Evolutionary conservation across 176 grass and related monocot species (phyloP), one percentile per base, ranked within the genome.

Genomic region (Musa schizocarpa): DNA sequence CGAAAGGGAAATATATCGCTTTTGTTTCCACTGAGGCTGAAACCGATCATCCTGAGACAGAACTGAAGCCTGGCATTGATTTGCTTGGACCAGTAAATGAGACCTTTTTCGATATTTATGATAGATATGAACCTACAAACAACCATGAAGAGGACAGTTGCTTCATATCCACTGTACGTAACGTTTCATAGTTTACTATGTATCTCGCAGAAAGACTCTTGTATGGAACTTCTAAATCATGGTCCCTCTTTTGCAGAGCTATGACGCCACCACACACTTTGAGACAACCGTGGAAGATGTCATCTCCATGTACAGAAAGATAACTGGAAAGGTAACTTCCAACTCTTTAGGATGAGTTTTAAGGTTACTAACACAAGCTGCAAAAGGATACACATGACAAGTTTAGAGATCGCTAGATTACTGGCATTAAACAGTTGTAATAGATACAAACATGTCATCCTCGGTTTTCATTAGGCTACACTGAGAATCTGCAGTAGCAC

Each of bases 11-110:
- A 77, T 92, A 94, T 79, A 92, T 99, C 14, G 96, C 96, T 50
- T 95, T 99, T 68, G 96, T 99, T 22, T 95, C 88, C 0, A 99
- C 96, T 17, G 96, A 99, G 82, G 91, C 96, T 9, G 96, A 99
- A 73, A 95, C 88, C 1, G 88, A 99, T 76, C 87, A 94, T 54
- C 88, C 96, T 4, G 84, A 95, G 83, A 86, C 88, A 9, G 96
- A 99, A 77, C 74, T 99, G 57, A 99, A 99, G 54, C 90, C 91
- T 11, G 96, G 91, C 29, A 95, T 99, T 9, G 91, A 99, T 82
- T 85, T 99, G 9, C 86, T 99, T 7, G 95, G 95, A 74, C 78
- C 86, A 0, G 86, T 99, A 16, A 91, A 99, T 25, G 91, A 99
- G 74, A 99, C 84, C 17, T 94, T 99, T 71, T 99, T 94, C 26